Percentiles rank a stretch among this genome's conserved stretches.
phyloP scores from a whole-genome alignment of 2,329 filamentous ascomycete genomes.

The Graphiopsis chlorocephala region DNA sequence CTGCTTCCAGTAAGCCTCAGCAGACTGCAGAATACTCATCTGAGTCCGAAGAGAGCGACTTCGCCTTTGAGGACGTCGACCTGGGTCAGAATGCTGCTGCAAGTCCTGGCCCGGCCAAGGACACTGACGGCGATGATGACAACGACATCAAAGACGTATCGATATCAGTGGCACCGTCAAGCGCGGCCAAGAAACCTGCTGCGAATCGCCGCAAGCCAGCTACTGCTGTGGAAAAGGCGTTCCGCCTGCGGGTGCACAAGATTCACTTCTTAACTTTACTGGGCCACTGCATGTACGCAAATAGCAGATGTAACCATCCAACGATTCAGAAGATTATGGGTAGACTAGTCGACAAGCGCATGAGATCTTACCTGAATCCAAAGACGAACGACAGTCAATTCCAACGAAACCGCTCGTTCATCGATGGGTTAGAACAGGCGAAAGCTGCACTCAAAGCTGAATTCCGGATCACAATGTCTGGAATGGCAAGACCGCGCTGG shows the following conservation, averaged over 20 bases:
- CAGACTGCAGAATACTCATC: constrained; percentile 33
- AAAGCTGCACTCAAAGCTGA: constrained; percentile 64
- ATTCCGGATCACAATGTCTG: constrained; percentile 70
- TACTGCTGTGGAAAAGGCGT: constrained; percentile 56
- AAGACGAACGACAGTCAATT: constrained; percentile 68
- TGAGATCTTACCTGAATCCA: constrained; percentile 66
- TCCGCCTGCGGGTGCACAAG: constrained; percentile 78
- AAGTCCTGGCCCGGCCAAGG: constrained; percentile 13
- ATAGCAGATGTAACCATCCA: constrained; percentile 75
- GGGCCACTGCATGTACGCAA: constrained; percentile 71
- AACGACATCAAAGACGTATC: constrained; percentile 39
- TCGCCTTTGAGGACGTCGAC: constrained; percentile 63
- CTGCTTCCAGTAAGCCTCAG: background rate
- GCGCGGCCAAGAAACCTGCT: constrained; percentile 18
- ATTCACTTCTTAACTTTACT: constrained; percentile 80
- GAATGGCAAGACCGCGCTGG: constrained; percentile 72
- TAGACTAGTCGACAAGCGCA: constrained; percentile 64
- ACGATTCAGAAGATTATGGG: constrained; percentile 50
- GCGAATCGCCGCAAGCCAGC: constrained; percentile 47
- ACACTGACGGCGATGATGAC: constrained; percentile 18
- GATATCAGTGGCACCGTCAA: constrained; percentile 38
- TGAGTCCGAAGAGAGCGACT: constrained; percentile 54
- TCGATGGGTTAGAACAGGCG: constrained; percentile 72
- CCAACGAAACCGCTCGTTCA: constrained; percentile 70
- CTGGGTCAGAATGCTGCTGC: constrained; percentile 36